Conservation (phyloP, 306 rosid genomes). For the Cajanus cajan region DNA sequence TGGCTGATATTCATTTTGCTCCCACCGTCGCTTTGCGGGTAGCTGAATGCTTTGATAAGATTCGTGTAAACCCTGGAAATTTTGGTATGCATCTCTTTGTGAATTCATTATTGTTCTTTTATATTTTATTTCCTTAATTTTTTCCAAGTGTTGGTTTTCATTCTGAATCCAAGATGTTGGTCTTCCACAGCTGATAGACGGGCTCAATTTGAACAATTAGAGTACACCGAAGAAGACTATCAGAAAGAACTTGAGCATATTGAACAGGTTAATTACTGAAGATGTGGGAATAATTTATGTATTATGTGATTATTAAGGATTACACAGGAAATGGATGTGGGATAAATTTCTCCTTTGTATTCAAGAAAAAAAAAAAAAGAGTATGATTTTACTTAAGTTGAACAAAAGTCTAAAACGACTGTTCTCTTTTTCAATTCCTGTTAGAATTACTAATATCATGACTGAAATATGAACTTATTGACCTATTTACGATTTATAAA, state of each 20-base stretch:
- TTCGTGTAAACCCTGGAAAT: slow-evolving; percentile 93
- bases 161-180: slow-evolving; percentile 35
- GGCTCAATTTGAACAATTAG: slow-evolving; percentile 88
- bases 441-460: neutral
- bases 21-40: slow-evolving; percentile 82
- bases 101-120: neutral
- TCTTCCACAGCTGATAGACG: slow-evolving; percentile 87
- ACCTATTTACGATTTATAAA: slow-evolving; percentile 10
- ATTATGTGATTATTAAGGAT: neutral
- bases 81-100: slow-evolving; percentile 57
- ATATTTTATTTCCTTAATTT: neutral
- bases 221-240: slow-evolving; percentile 91
- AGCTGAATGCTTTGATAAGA: slow-evolving; percentile 91
- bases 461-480: slow-evolving; percentile 12
- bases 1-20: slow-evolving; percentile 94
- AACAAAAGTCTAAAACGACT: too few species aligned
- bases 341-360: neutral
- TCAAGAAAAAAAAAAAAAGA: neutral
- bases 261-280: slow-evolving; percentile 61
- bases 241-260: slow-evolving; percentile 98
- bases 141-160: neutral
- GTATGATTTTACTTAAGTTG: neutral
- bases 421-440: neutral
- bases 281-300: neutral
- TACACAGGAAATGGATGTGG: slow-evolving; percentile 6